Base-by-base conservation (phyloP, 169 alveolate genomes). In the Ichthyophthirius multifiliis region DNA sequence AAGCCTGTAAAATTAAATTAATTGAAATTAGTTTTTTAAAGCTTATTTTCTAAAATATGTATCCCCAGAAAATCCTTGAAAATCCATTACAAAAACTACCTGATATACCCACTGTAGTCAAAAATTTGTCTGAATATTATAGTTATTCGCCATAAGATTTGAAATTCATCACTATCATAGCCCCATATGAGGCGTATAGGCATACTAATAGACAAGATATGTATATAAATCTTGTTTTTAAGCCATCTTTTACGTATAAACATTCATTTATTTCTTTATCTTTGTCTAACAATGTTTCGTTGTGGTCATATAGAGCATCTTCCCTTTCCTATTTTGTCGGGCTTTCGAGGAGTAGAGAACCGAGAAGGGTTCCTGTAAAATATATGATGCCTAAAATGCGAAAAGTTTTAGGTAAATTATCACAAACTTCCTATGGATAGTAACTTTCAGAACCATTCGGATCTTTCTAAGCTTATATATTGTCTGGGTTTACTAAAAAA, bases 51-150 rank as follows among this genome's bases (percentile, higher is more conserved):
- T 55, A 34, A 34, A 55, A 27, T 10, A 55, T 10, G 31, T 39
- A 27, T 2, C 71, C 71, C 71, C 71, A 55, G 18, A 55, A 55
- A n/a, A 55, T 20, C 31, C 71, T 55, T 55, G 71, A 55, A 55
- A 55, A 27, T 15, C 71, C 71, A 55, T 55, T 55, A 23, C 23
- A 55, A 55, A 55, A 34, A 27, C 71, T 55, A 18, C 71, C 71
- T 27, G 71, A 34, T 55, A 39, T 55, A 10, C 71, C 71, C 13
- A 39, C 71, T 3, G 71, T 39, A 55, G 43, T 55, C 13, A 55
- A 27, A n/a, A 55, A 55, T n/a, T n/a, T 55, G 31, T 55, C 71
- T 55, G 23, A 0, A 55, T 55, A 55, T 4, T 39, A 34, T 20
- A 20, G 18, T 3, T 55, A 9, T 55, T 55, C 71, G 0, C 71